Conservation (phyloP, 2,329 filamentous ascomycete genomes). For the Aspergillus fijiensis region DNA sequence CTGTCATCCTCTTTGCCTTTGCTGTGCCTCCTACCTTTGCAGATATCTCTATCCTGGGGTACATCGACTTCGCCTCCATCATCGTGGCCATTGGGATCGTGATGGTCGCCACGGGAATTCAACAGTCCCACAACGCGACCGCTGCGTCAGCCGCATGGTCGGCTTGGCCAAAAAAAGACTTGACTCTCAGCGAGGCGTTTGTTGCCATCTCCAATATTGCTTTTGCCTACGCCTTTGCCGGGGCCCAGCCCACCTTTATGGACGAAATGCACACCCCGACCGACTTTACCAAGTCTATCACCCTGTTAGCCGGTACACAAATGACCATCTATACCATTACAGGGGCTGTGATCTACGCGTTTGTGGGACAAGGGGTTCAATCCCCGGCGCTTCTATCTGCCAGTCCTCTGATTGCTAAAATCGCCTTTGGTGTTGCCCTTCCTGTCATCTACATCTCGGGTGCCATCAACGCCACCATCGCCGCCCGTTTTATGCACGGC, state of each 20-base stretch:
- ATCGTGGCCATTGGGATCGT: slow-evolving; percentile 32
- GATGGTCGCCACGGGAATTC: slow-evolving; percentile 33
- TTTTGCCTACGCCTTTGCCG: slow-evolving; percentile 39
- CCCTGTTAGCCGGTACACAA: background rate
- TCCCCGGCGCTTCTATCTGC: slow-evolving; percentile 30
- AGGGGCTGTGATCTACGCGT: slow-evolving; percentile 24
- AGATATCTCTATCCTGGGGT: slow-evolving; percentile 34
- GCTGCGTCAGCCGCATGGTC: no score
- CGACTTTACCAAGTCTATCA: slow-evolving; percentile 4
- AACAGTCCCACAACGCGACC: background rate
- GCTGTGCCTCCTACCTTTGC: slow-evolving; percentile 34
- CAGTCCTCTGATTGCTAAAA: slow-evolving; percentile 10
- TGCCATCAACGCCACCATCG: no score
- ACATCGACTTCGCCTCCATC: slow-evolving; percentile 36
- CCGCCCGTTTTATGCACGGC: slow-evolving; percentile 17
- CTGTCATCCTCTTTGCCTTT: slow-evolving; percentile 32
- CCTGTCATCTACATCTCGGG: slow-evolving; percentile 15
- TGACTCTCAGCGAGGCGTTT: no score
- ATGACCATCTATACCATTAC: slow-evolving; percentile 9
- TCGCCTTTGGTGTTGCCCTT: slow-evolving; percentile 8
- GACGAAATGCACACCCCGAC: background rate
- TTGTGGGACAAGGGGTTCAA: slow-evolving; percentile 25
- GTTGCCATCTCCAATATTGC: background rate
- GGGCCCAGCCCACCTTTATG: slow-evolving; percentile 1
- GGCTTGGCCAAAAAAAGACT: no score